phyloP scores from a whole-genome alignment of 139 green algal genomes.

The Eudorina sp. region DNA sequence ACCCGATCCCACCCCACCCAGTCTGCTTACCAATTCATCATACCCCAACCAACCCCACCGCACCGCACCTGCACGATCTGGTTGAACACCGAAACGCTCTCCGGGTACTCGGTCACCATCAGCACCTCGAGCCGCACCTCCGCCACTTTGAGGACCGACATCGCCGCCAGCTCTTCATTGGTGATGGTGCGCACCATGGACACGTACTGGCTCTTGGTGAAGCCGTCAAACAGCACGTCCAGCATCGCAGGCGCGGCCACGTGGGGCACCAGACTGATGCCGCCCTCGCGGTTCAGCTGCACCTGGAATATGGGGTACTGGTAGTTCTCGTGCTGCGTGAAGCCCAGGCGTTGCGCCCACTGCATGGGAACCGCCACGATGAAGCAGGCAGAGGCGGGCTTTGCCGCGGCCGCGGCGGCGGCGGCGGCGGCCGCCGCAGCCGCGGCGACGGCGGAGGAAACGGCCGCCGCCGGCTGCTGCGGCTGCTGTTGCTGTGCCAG shows the following conservation, averaged over 20 bases:
- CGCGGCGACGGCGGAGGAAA: not conserved
- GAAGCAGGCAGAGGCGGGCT: conserved; percentile 11
- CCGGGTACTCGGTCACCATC: conserved; percentile 19
- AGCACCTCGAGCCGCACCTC: conserved; percentile 23
- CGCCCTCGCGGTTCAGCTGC: conserved; percentile 23
- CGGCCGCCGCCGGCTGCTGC: not conserved
- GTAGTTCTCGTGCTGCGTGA: conserved; percentile 1
- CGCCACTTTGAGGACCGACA: not conserved
- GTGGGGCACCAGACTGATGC: not conserved
- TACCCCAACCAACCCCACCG: not conserved
- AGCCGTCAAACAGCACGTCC: conserved; percentile 11
- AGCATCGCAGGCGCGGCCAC: not conserved
- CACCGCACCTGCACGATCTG: conserved; percentile 23
- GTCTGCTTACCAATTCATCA: no score
- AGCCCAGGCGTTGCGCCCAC: conserved; percentile 19
- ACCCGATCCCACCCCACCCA: not conserved
- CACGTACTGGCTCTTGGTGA: conserved; percentile 43
- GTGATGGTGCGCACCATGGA: conserved; percentile 7
- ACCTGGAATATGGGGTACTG: conserved; percentile 51
- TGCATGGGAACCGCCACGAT: conserved; percentile 38
- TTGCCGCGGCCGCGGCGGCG: not conserved
- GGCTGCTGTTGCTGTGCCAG: not conserved
- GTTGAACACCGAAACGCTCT: conserved; percentile 34
- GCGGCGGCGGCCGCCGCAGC: not conserved
- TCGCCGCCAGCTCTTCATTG: not conserved